Evolutionary conservation across 1,284 basidiomycete genomes (phyloP), one percentile per base, ranked within the genome.

Genomic region (Cryptococcus sp.): DNA sequence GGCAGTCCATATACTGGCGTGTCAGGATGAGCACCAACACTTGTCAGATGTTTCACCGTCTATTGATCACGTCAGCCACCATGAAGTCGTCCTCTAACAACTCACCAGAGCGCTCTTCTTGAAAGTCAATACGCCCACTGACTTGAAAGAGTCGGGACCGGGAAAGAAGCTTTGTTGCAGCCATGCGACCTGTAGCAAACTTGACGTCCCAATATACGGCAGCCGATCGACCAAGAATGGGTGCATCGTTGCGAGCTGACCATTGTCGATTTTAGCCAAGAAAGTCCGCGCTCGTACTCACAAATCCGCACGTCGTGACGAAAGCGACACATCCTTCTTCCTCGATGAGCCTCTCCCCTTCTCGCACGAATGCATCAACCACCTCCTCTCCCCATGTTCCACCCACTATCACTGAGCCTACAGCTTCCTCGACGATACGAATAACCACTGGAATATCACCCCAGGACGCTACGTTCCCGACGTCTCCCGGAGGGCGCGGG

Each of bases 171-270:
- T 47, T 15, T 62, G 55, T 46, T 68, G 66, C 25, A 70, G 50
- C 63, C 65, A 63, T 3, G 65, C 56, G 10, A 70, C 64, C 39
- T 70, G 66, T 7, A 68, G 43, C 1, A 70, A 58, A 34, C 56
- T 25, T 2, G 58, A 52, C 1, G 68, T 68, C 6, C 68, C 68
- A 23, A 70, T 70, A 20, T 51, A 65, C 0, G 68, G 68, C 8
- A 70, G 54, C 13, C 61, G 51, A 8, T 48, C 43, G 20, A 55
- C 57, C 6, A 70, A 46, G 16, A 59, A 46, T 4, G 68, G 66
- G 43, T 70, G 68, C 68, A 70, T 70, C 39, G 67, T 68, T 10
- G 68, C 68, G 19, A 70, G 66, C 58, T 63, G 46, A 34, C 29
- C 8, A 10, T 13, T 13, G 4, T 7, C 13, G 26, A n/a, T n/a